These are phyloP conservation scores for Dactylellina cionopaga DNA, from an alignment of 2,329 filamentous ascomycete genomes.

Conservation along the genomic window DNA sequence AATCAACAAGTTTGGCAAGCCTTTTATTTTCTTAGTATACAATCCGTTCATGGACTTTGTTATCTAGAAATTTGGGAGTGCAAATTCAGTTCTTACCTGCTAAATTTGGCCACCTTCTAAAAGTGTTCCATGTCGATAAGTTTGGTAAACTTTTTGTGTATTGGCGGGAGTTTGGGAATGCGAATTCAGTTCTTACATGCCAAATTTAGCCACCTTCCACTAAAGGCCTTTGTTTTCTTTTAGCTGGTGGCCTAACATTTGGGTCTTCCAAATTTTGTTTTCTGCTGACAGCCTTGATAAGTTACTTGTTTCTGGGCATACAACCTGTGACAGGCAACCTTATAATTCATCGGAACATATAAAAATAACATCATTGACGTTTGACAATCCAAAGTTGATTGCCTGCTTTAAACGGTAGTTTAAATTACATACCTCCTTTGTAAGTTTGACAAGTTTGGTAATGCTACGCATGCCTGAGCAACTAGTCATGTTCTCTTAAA, in stretches of 20 bases:
- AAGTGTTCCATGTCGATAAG: background rate
- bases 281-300: background rate
- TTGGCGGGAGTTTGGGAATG: background rate
- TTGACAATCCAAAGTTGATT: background rate
- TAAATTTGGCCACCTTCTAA: too few relatives aligned
- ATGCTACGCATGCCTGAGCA: background rate
- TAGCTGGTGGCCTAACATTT: background rate
- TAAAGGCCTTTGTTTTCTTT: background rate
- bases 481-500: background rate
- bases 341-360: background rate
- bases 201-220: background rate
- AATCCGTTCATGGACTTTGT: too few relatives aligned
- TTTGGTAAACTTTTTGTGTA: constrained; percentile 13
- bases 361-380: background rate
- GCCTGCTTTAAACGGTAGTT: background rate
- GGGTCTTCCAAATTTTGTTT: background rate
- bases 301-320: background rate
- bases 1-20: constrained; percentile 12
- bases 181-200: background rate
- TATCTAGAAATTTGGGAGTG: too few relatives aligned
- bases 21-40: background rate
- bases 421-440: background rate
- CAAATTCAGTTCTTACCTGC: too few relatives aligned
- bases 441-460: background rate
- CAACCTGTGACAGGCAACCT: background rate